A percentile compares a stretch with the other conserved stretches of the same genome.
Conservation (phyloP, 768 basidiomycete genomes). For the Filobasidium floriforme region DNA sequence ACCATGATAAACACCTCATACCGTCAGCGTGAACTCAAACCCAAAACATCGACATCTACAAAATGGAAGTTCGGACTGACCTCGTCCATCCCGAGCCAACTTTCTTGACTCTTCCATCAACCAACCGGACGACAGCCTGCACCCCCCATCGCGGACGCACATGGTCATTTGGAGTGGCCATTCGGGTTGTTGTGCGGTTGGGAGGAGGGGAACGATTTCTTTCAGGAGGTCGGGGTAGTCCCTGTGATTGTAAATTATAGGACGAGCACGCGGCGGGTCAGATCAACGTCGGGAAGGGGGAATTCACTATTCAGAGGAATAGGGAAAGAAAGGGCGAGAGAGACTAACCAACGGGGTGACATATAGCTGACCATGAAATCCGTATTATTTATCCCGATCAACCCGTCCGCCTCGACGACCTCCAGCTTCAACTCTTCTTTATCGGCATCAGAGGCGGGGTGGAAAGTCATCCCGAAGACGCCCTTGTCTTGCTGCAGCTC, state of each 20-base stretch:
- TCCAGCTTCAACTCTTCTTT: not conserved
- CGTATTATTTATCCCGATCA: constrained; percentile 1
- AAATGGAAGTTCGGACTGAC: not conserved
- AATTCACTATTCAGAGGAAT: no score
- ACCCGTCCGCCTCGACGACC: not conserved
- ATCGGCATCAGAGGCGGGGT: not conserved
- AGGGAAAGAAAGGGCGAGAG: not conserved
- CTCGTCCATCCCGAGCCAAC: constrained; percentile 1
- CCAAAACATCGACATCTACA: not conserved
- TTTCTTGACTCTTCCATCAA: constrained; percentile 9
- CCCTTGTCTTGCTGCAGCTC: not conserved
- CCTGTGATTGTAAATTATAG: no score
- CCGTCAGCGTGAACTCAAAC: not conserved
- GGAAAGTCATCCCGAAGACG: constrained; percentile 5
- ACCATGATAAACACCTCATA: no score
- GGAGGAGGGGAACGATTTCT: not conserved
- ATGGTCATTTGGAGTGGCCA: not conserved
- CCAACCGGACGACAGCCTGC: not conserved
- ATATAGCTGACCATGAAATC: constrained; percentile 10
- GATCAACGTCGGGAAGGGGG: not conserved
- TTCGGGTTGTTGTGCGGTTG: constrained; percentile 1
- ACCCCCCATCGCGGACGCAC: constrained; percentile 2
- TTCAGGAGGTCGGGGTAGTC: constrained; percentile 1
- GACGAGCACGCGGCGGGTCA: not conserved
- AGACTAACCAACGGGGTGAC: constrained; percentile 2